Conservation (phyloP, 352 stramenopile genomes). For the Elongisporangium prolatum region DNA sequence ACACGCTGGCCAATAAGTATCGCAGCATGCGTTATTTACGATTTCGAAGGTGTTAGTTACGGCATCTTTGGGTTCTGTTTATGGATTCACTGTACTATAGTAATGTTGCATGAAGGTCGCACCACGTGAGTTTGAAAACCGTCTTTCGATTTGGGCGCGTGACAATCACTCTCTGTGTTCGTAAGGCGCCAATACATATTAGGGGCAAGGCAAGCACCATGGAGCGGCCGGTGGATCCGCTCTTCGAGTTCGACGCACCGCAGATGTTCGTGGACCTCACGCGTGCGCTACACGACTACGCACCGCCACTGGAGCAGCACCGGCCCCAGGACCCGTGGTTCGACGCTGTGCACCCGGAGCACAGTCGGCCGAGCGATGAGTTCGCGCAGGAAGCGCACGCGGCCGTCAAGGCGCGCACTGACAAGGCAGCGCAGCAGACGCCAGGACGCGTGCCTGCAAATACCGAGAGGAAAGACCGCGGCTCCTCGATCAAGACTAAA, state of each 20-base stretch:
- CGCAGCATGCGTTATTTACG: background rate
- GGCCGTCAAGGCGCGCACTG: constrained; percentile 1
- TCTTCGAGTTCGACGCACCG: constrained; percentile 77
- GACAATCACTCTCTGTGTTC: background rate
- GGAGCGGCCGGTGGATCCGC: constrained; percentile 28
- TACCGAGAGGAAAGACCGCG: background rate
- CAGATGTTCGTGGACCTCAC: constrained; percentile 51
- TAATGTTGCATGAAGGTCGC: background rate
- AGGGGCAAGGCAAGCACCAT: background rate
- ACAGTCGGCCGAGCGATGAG: constrained; percentile 59
- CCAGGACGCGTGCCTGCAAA: background rate
- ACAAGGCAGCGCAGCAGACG: background rate
- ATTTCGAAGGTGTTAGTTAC: background rate
- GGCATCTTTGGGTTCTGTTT: too few relatives aligned
- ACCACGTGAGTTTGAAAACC: background rate
- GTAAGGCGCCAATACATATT: too few relatives aligned
- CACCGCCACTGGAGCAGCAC: constrained; percentile 1
- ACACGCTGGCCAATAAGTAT: too few relatives aligned
- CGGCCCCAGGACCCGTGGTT: constrained; percentile 61
- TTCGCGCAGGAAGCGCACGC: constrained; percentile 26
- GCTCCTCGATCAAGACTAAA: background rate
- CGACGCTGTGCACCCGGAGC: constrained; percentile 39
- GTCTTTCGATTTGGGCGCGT: background rate
- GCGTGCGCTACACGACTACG: constrained; percentile 12
- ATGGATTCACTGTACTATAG: too few relatives aligned